Evolutionary conservation across 164 flowering plant genomes (phyloP).

Genomic region (Magnolia changhungtana): DNA sequence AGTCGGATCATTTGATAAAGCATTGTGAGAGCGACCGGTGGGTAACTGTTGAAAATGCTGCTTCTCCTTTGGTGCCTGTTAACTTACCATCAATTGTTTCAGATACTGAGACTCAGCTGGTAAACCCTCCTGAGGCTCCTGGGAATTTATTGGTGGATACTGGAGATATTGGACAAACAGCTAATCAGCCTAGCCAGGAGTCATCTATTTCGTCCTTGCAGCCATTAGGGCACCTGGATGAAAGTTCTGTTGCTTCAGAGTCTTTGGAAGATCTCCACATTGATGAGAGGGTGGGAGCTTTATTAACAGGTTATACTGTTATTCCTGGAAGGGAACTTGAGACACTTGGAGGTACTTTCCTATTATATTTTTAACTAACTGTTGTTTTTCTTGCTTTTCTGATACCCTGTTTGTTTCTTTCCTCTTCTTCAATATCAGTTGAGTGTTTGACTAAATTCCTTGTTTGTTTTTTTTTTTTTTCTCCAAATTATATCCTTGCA

Average conservation of each 20-base stretch:
- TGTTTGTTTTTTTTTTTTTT: not conserved
- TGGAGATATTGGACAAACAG: conserved; percentile 41
- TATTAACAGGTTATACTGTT: conserved; percentile 53
- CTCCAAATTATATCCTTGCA: conserved; percentile 36
- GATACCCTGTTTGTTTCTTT: not conserved
- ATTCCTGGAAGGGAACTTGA: conserved; percentile 82
- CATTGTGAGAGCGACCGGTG: conserved; percentile 82
- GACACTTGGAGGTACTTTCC: conserved; percentile 58
- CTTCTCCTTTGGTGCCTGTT: conserved; percentile 63
- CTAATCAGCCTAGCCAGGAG: conserved; percentile 28
- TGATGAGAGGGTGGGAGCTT: conserved; percentile 74
- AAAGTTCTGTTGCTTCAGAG: conserved; percentile 24
- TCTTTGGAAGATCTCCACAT: conserved; percentile 52
- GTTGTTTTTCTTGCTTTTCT: not conserved
- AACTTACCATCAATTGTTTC: conserved; percentile 60
- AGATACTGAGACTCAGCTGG: conserved; percentile 74
- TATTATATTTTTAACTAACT: not conserved
- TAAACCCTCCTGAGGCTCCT: conserved; percentile 89
- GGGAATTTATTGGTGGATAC: conserved; percentile 76
- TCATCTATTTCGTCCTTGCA: conserved; percentile 11
- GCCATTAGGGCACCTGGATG: conserved; percentile 16
- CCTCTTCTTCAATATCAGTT: not conserved
- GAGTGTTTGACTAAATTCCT: not conserved
- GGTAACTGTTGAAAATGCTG: conserved; percentile 95
- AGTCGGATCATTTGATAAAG: conserved; percentile 87